phyloP scores from a whole-genome alignment of 345 rosid genomes.

The Lepidium sativum region DNA sequence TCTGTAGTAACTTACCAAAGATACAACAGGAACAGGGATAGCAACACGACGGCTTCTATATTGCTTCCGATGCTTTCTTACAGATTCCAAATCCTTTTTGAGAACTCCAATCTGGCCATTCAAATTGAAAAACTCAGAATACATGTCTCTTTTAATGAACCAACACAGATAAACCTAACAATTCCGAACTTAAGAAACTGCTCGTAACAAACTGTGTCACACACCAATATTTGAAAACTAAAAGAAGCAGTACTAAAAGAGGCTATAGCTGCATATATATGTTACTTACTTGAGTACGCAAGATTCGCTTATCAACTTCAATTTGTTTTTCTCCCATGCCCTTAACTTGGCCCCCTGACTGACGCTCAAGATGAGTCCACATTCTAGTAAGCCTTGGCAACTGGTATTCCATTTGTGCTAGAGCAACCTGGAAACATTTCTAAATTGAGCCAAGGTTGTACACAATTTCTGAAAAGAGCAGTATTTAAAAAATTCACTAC shows the following conservation, averaged over 20 bases:
- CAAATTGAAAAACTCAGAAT: not conserved
- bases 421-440: slow-evolving; percentile 51
- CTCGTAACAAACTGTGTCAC: not conserved
- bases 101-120: slow-evolving; percentile 69
- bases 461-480: not conserved
- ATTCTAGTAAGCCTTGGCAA: slow-evolving; percentile 81
- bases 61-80: slow-evolving; percentile 85
- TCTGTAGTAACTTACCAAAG: slow-evolving; percentile 47
- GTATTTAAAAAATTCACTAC: not conserved
- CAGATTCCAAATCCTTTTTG: slow-evolving; percentile 86
- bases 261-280: not conserved
- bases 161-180: not conserved
- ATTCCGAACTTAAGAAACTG: not conserved
- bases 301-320: slow-evolving; percentile 94
- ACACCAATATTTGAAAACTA: not conserved
- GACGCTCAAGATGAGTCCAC: slow-evolving; percentile 98
- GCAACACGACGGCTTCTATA: slow-evolving; percentile 67
- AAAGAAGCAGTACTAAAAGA: not conserved
- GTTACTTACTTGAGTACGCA: slow-evolving; percentile 70
- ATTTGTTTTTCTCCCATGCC: slow-evolving; percentile 99
- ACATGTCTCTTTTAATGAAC: not conserved
- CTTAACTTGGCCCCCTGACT: slow-evolving; percentile 91
- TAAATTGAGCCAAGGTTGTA: not conserved
- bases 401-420: slow-evolving; percentile 97
- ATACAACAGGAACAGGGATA: slow-evolving; percentile 90